These are phyloP conservation scores for Chalciporus pseudorubinellus DNA, from an alignment of 768 basidiomycete genomes.

Conservation along the genomic window DNA sequence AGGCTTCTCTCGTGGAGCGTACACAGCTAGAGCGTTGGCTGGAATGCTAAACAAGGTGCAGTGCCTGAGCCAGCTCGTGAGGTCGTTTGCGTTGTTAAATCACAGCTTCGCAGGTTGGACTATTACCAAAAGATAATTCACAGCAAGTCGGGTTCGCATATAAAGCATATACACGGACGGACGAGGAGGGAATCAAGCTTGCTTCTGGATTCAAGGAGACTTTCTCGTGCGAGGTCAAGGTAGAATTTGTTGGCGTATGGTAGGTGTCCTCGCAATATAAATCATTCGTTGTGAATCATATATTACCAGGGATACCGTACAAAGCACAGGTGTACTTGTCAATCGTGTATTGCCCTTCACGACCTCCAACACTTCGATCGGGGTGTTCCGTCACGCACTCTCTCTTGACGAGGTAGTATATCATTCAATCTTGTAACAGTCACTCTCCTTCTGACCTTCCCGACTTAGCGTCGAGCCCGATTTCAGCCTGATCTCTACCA, in stretches of 20 bases:
- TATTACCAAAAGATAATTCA: slow-evolving; percentile 64
- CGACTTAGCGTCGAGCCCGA: slow-evolving; percentile 56
- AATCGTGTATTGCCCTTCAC: slow-evolving; percentile 66
- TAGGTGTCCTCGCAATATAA: slow-evolving; percentile 27
- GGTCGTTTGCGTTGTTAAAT: slow-evolving; percentile 1
- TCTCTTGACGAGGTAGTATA: slow-evolving; percentile 67
- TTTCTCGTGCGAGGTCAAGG: slow-evolving; percentile 61
- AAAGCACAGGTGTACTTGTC: slow-evolving; percentile 68
- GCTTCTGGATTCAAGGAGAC: slow-evolving; percentile 70
- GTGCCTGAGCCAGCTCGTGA: background rate
- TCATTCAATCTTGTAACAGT: background rate
- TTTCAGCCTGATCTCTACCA: slow-evolving; percentile 67
- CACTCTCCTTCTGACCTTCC: slow-evolving; percentile 8
- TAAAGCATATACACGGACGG: slow-evolving; percentile 59
- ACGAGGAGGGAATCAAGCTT: slow-evolving; percentile 42
- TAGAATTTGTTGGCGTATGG: slow-evolving; percentile 85
- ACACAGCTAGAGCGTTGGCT: slow-evolving; percentile 68
- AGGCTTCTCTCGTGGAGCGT: slow-evolving; percentile 78
- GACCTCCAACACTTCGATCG: slow-evolving; percentile 57
- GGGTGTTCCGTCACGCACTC: slow-evolving; percentile 73
- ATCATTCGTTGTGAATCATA: slow-evolving; percentile 2
- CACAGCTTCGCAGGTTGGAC: slow-evolving; percentile 50
- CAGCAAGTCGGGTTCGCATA: slow-evolving; percentile 76
- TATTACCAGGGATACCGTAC: slow-evolving; percentile 67
- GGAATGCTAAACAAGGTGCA: slow-evolving; percentile 69